These are phyloP conservation scores for Trypanosoma cruzi DNA, from an alignment of 208 protist genomes.

Conservation along the genomic window DNA sequence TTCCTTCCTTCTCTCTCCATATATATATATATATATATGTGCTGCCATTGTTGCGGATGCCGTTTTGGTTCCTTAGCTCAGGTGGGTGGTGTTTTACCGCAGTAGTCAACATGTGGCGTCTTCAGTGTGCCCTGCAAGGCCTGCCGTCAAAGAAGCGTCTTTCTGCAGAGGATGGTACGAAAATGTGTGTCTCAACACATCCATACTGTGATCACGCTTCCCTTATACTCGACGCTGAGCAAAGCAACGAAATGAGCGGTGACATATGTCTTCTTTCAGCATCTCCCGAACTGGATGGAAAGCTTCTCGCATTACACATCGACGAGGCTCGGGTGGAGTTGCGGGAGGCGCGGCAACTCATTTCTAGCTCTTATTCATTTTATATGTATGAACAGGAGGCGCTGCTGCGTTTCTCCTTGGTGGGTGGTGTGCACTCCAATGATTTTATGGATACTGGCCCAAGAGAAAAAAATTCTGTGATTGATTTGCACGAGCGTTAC, in stretches of 20 bases:
- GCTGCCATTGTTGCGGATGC: too few relatives aligned
- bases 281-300: background rate
- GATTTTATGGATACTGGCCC: too few relatives aligned
- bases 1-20: background rate
- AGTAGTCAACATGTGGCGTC: constrained; percentile 12
- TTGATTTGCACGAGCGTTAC: background rate
- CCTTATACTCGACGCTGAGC: background rate
- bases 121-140: constrained; percentile 16
- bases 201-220: constrained; percentile 8
- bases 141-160: background rate
- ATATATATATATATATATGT: constrained; percentile 9
- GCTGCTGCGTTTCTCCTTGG: too few relatives aligned
- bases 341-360: constrained; percentile 9
- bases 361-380: background rate
- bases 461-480: background rate
- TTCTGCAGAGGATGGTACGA: background rate
- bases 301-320: constrained; percentile 19
- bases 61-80: too few relatives aligned
- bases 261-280: constrained; percentile 15
- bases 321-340: constrained; percentile 16
- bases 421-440: too few relatives aligned
- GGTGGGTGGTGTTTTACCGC: too few relatives aligned
- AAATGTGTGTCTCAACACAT: background rate
- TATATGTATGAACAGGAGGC: too few relatives aligned
- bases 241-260: background rate